Conservation (phyloP, 495 filamentous ascomycete genomes). For the Aspergillus mulundensis region DNA sequence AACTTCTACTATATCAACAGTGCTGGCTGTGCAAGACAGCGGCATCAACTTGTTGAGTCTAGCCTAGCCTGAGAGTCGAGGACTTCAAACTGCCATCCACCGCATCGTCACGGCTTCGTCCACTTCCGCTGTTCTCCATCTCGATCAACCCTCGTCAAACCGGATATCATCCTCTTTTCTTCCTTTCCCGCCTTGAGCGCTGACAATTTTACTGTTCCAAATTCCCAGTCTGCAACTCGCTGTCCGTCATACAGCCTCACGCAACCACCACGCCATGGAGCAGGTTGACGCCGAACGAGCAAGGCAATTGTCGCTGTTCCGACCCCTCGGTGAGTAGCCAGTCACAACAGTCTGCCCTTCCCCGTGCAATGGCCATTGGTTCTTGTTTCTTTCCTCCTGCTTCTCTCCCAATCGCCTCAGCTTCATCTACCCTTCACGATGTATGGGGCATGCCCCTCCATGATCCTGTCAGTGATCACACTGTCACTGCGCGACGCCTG, state of each 20-base stretch:
- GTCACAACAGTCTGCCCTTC: slow-evolving; percentile 28
- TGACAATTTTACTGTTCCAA: slow-evolving; percentile 1
- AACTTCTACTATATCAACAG: too few species aligned
- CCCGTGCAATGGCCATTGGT: slow-evolving; percentile 44
- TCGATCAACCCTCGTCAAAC: slow-evolving; percentile 2
- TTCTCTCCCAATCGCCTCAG: slow-evolving; percentile 4
- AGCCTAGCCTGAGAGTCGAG: not conserved
- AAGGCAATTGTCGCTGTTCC: slow-evolving; percentile 44
- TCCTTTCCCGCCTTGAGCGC: slow-evolving; percentile 10
- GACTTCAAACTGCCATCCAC: not conserved
- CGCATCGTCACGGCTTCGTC: not conserved
- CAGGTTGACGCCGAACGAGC: slow-evolving; percentile 43
- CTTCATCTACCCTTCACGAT: slow-evolving; percentile 17
- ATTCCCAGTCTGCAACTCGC: slow-evolving; percentile 2
- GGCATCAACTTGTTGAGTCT: too few species aligned
- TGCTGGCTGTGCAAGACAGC: not conserved
- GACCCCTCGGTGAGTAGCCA: slow-evolving; percentile 47
- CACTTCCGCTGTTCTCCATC: not conserved
- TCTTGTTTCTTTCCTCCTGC: slow-evolving; percentile 12
- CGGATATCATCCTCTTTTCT: slow-evolving; percentile 6
- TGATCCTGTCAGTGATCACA: not conserved
- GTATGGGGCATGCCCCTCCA: slow-evolving; percentile 8
- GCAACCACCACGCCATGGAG: slow-evolving; percentile 26
- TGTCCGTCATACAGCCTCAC: not conserved
- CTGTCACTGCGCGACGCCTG: not conserved